Evolutionary conservation across 306 rosid species (phyloP).

Genomic region (Trichosanthes cucumerina): DNA sequence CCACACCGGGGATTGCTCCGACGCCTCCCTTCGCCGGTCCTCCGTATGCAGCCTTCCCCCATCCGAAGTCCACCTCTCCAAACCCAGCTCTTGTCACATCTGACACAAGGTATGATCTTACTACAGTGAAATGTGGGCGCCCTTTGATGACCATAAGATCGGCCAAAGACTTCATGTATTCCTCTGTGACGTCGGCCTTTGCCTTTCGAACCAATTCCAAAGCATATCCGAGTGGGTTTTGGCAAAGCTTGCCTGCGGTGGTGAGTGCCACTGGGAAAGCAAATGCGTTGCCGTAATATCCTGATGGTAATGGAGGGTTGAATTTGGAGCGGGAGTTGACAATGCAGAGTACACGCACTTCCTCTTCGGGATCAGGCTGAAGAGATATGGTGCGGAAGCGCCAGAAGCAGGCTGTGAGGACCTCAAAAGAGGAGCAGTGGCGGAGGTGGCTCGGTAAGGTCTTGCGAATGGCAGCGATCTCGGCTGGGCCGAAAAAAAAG

Average conservation of each 20-base stretch:
- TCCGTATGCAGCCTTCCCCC: slow-evolving; percentile 45
- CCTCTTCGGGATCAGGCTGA: background rate
- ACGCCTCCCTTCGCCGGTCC: slow-evolving; percentile 41
- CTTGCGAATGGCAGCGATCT: slow-evolving; percentile 3
- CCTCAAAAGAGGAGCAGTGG: slow-evolving; percentile 13
- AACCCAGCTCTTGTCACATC: slow-evolving; percentile 46
- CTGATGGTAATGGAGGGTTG: slow-evolving; percentile 35
- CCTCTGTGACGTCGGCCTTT: slow-evolving; percentile 33
- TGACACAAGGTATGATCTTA: slow-evolving; percentile 31
- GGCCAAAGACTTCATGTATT: slow-evolving; percentile 43
- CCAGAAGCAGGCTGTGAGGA: slow-evolving; percentile 26
- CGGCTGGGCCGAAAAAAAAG: slow-evolving; percentile 12
- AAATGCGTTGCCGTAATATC: slow-evolving; percentile 51
- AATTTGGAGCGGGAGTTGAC: slow-evolving; percentile 15
- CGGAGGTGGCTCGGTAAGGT: slow-evolving; percentile 13
- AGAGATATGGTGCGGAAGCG: slow-evolving; percentile 19
- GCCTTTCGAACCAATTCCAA: slow-evolving; percentile 40
- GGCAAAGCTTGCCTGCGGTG: slow-evolving; percentile 25
- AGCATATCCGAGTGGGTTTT: slow-evolving; percentile 35
- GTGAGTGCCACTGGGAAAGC: slow-evolving; percentile 35
- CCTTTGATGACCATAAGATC: slow-evolving; percentile 38
- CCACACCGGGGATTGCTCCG: slow-evolving; percentile 40
- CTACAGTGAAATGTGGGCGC: slow-evolving; percentile 34
- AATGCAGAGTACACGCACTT: background rate
- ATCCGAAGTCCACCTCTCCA: slow-evolving; percentile 40